Evolutionary conservation across 192 early-diverging fungal genomes (phyloP).

Genomic region (Coemansia asiatica): DNA sequence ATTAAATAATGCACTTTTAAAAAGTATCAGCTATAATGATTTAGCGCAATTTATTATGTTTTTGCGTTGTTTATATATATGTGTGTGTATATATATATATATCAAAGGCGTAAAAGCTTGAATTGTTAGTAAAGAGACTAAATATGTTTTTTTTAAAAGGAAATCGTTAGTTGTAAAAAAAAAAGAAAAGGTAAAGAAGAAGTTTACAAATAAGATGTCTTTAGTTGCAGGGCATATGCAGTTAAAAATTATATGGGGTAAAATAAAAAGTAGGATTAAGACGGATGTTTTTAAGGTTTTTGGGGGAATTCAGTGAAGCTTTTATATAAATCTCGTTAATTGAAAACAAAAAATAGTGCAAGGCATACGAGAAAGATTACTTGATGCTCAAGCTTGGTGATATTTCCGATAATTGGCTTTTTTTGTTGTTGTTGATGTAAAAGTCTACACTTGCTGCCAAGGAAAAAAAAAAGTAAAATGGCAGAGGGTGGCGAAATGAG

Average conservation of each 20-base stretch:
- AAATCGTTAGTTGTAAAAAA: not conserved
- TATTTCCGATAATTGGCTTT: not conserved
- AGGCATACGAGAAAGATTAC: not conserved
- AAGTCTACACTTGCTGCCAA: slow-evolving; percentile 2
- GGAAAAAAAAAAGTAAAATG: too few species aligned
- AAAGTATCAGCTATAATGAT: too few species aligned
- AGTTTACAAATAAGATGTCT: too few species aligned
- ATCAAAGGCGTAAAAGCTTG: not conserved
- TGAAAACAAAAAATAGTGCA: not conserved
- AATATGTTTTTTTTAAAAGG: not conserved
- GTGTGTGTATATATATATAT: too few species aligned
- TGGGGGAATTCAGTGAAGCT: not conserved
- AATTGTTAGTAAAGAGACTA: not conserved
- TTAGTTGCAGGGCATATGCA: not conserved
- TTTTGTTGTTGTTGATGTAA: not conserved
- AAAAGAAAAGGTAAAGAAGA: not conserved
- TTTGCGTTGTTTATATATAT: not conserved
- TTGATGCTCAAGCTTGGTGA: not conserved
- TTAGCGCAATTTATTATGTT: too few species aligned
- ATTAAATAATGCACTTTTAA: too few species aligned
- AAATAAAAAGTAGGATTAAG: not conserved
- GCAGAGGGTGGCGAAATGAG: not conserved
- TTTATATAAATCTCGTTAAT: not conserved
- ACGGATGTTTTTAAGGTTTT: not conserved
- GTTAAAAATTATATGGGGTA: not conserved